Evolutionary conservation across 768 basidiomycete species (phyloP), one percentile per base, ranked within the genome.

Genomic region (Pleurotus citrinopileatus): DNA sequence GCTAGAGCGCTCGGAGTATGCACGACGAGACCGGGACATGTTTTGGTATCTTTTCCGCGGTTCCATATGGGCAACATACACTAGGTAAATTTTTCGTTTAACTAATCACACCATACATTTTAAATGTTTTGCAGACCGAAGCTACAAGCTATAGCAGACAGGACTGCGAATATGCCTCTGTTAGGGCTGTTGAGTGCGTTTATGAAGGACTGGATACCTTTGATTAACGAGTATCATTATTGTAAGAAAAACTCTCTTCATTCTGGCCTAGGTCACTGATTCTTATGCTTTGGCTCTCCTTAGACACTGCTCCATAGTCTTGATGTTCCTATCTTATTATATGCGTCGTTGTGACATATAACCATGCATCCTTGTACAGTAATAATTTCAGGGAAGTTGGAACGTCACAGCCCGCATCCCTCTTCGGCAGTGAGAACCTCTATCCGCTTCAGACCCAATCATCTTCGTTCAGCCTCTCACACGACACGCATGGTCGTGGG

Each of bases 141-240:
- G 68, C 61, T 94, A 51, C 83, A 86, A 63, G 75, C 75, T 1
- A 70, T 92, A 57, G 83, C 81, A 27, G 70, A 81, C 57, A 72
- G 66, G 38, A 77, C 82, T 17, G 73, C 81, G 2, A 72, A 73
- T 53, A 76, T 75, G 42, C 90, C 90, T 13, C 47, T 92, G 23
- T 62, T 94, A 23, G 81, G 84, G n/a, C 65, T 91, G 44, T 67
- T 91, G 36, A 76, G 89, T 59, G 80, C 84, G 22, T 70, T 94
- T 55, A 65, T 91, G 55, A 85, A 82, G 58, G 91, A 92, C 62
- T 94, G 92, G 91, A 83, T 94, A 58, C 92, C 91, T 17, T 71
- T 94, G 65, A 89, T 94, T 56, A 84, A 94, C 65, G 89, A 90
- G 64, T 94, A 94, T 71, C 86, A 94, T 73, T 94, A 94, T 76